These are phyloP conservation scores for Trichothecium sympodiale DNA, from an alignment of 2,329 filamentous ascomycete species.

Conservation along the genomic window DNA sequence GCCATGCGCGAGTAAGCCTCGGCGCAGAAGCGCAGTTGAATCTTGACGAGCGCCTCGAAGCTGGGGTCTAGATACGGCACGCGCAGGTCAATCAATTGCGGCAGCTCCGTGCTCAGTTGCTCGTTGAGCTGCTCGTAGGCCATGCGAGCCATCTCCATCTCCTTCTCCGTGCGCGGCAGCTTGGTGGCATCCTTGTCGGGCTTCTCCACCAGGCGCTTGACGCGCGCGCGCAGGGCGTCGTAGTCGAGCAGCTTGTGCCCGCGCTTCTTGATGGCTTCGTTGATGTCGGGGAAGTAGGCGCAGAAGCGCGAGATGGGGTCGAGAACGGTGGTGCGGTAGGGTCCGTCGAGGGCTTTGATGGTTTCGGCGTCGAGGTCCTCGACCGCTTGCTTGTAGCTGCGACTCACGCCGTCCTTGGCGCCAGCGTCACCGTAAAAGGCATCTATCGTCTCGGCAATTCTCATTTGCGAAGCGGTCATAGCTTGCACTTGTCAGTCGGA, in stretches of 20 bases:
- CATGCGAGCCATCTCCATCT: conserved; percentile 84
- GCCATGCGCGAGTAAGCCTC: conserved; percentile 98
- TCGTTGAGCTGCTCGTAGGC: conserved; percentile 97
- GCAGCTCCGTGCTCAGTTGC: conserved; percentile 83
- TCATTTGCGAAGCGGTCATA: conserved; percentile 99
- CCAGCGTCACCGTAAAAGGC: conserved; percentile 97
- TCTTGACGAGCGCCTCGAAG: conserved; percentile 97
- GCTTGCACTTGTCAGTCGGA: conserved; percentile 36
- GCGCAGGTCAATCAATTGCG: conserved; percentile 90
- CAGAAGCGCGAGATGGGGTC: conserved; percentile 95
- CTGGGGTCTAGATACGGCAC: conserved; percentile 95
- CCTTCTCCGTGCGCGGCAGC: conserved; percentile 89
- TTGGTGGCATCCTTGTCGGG: conserved; percentile 98
- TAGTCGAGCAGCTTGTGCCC: conserved; percentile 98
- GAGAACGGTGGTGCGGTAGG: conserved; percentile 86
- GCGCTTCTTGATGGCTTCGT: conserved; percentile 98
- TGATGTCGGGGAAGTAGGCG: conserved; percentile 97
- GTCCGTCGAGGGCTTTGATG: conserved; percentile 94
- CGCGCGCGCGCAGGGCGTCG: conserved; percentile 87
- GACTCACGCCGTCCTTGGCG: conserved; percentile 85
- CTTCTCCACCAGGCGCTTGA: conserved; percentile 95
- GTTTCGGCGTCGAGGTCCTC: conserved; percentile 97
- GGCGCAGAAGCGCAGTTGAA: conserved; percentile 92
- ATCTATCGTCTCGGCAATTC: conserved; percentile 97
- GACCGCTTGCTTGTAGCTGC: conserved; percentile 96